Evolutionary conservation across 2,329 filamentous ascomycete species (phyloP), one percentile per base, ranked within the genome.

Genomic region (Trichoderma sp.): DNA sequence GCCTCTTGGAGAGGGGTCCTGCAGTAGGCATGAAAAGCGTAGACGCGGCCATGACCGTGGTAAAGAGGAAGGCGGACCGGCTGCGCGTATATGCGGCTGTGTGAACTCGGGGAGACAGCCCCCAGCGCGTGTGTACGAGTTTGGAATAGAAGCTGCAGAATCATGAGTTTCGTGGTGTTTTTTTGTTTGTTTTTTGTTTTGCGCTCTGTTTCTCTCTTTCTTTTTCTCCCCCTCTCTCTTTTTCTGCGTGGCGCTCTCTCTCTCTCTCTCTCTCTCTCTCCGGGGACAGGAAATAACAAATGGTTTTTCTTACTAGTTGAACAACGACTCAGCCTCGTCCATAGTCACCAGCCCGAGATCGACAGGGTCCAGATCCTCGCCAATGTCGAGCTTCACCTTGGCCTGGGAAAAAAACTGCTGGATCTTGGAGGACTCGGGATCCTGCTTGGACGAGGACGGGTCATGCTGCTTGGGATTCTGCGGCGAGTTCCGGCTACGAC

Each of bases 71-170:
- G 1, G 89, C 85, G 0, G 90, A 92, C 57, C 89, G 86, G 2
- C 84, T 83, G 17, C 89, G 87, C 3, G 90, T 88, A 72, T 91
- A 92, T 1, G 83, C 78, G 19, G 87, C 81, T 0, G 86, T 91
- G 72, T 92, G 90, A 5, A 92, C 80, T 15, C 84, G 76, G 1
- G 89, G 88, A 71, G 92, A 90, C 9, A 92, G 84, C 0, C 90
- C 90, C 90, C 90, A 92, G 75, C 90, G 80, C 0, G 90, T 92
- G 75, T 92, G 90, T 2, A 90, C 87, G 5, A 92, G 83, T 59
- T 90, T 89, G 27, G 88, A 83, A 73, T 91, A 87, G 72, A 92
- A 92, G 73, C 89, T 91, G 29, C 15, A 37, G 3, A 61, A 45
- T 52, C 67, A 66, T 69, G 42, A 35, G n/a, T 19, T 17, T 34